Conservation (phyloP, 805 yeast species). For the Ogataea kodamae region DNA sequence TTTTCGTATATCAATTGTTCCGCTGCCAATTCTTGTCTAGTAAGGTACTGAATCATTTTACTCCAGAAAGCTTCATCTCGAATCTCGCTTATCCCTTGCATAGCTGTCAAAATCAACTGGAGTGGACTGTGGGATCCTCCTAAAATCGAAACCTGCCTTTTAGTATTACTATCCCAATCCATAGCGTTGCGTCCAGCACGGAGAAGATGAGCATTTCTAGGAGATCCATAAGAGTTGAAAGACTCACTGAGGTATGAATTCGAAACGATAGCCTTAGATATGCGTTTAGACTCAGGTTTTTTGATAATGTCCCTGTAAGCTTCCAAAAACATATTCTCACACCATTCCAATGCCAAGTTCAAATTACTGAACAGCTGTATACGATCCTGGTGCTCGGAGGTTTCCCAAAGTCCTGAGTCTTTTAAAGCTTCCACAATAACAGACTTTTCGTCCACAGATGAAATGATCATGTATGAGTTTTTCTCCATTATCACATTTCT, state of each 20-base stretch:
- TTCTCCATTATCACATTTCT: slow-evolving; percentile 71
- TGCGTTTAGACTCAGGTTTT: slow-evolving; percentile 4
- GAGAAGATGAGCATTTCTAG: slow-evolving; percentile 49
- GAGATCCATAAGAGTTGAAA: slow-evolving; percentile 42
- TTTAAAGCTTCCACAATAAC: slow-evolving; percentile 65
- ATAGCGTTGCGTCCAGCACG: slow-evolving; percentile 47
- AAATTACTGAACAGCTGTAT: slow-evolving; percentile 71
- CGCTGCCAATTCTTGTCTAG: slow-evolving; percentile 26
- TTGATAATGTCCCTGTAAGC: slow-evolving; percentile 44
- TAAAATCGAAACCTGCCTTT: slow-evolving; percentile 11
- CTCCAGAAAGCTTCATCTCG: slow-evolving; percentile 60
- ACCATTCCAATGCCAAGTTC: slow-evolving; percentile 92
- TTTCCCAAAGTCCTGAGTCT: slow-evolving; percentile 79
- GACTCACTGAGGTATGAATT: slow-evolving; percentile 6
- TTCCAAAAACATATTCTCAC: slow-evolving; percentile 83
- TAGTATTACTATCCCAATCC: slow-evolving; percentile 31
- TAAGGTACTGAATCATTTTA: slow-evolving; percentile 53
- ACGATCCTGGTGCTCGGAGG: slow-evolving; percentile 39
- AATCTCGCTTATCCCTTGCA: slow-evolving; percentile 52
- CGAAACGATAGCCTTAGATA: slow-evolving; percentile 1
- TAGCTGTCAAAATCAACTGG: slow-evolving; percentile 60
- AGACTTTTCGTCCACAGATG: slow-evolving; percentile 70
- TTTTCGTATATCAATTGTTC: slow-evolving; percentile 47
- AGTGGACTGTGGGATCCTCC: slow-evolving; percentile 40
- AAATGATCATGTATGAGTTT: slow-evolving; percentile 66